phyloP scores from a whole-genome alignment of 495 filamentous ascomycete species.

The Annulohypoxylon moriforme region DNA sequence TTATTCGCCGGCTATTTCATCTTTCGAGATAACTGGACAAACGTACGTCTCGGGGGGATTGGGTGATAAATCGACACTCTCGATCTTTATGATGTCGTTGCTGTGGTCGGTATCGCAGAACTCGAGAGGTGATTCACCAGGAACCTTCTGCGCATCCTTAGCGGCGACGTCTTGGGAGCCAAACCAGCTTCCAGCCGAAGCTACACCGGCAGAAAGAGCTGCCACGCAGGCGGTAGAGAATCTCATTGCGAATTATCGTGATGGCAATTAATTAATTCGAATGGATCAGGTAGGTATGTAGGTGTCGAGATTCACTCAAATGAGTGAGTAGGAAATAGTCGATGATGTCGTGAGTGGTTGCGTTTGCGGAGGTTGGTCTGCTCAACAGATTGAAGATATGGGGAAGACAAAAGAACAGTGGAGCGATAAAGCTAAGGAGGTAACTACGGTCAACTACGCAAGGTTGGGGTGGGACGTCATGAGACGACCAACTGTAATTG shows the following conservation, averaged over 20 bases:
- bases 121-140: slow-evolving; percentile 78
- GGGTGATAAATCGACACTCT: slow-evolving; percentile 81
- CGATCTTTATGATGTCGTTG: slow-evolving; percentile 75
- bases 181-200: slow-evolving; percentile 56
- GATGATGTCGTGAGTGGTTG: slow-evolving; percentile 13
- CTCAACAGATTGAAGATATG: slow-evolving; percentile 39
- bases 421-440: slow-evolving; percentile 33
- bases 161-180: slow-evolving; percentile 48
- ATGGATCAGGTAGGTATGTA: slow-evolving; percentile 10
- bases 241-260: slow-evolving; percentile 51
- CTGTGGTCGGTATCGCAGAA: slow-evolving; percentile 74
- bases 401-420: slow-evolving; percentile 21
- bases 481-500: slow-evolving; percentile 16
- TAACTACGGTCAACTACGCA: slow-evolving; percentile 20
- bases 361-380: slow-evolving; percentile 9
- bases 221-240: slow-evolving; percentile 55
- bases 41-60: slow-evolving; percentile 92
- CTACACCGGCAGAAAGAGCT: slow-evolving; percentile 52
- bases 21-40: background rate
- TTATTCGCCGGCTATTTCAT: background rate
- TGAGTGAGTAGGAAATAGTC: background rate
- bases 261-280: background rate
- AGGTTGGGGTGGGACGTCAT: slow-evolving; percentile 47
- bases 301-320: background rate
- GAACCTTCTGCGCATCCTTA: slow-evolving; percentile 63